These are phyloP conservation scores for Avena atlantica DNA, from an alignment of 176 grass and related monocot genomes.

Conservation along the genomic window DNA sequence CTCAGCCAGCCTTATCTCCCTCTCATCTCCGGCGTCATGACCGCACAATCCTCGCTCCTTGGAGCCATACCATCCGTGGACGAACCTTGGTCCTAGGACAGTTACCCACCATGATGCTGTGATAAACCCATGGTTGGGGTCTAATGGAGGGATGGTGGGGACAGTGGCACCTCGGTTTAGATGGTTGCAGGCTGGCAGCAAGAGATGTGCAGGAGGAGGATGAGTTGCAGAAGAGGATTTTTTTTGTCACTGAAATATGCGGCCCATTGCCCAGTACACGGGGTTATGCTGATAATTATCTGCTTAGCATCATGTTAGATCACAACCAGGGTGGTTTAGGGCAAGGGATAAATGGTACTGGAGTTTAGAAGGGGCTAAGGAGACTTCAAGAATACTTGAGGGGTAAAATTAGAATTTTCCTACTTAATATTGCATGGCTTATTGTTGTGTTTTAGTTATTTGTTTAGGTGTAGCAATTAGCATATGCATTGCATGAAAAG, in stretches of 20 bases:
- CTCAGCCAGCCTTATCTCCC: background rate
- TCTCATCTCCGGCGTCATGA: background rate
- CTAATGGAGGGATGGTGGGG: background rate
- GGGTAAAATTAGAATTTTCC: background rate
- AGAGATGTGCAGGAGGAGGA: background rate
- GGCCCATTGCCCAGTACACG: background rate
- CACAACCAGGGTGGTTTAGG: background rate
- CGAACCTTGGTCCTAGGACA: background rate
- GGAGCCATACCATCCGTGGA: background rate
- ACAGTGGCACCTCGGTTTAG: background rate
- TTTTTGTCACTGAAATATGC: background rate
- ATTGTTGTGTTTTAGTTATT: background rate
- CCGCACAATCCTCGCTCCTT: background rate
- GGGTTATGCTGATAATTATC: background rate
- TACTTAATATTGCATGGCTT: slow-evolving; percentile 13
- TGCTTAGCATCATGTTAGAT: background rate
- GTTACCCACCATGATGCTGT: slow-evolving; percentile 7
- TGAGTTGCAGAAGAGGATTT: background rate
- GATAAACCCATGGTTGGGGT: background rate
- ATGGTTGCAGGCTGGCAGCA: slow-evolving; percentile 1
- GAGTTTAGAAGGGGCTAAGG: background rate
- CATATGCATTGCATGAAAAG: background rate
- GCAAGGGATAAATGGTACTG: background rate
- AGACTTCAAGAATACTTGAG: slow-evolving; percentile 7
- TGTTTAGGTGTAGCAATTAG: slow-evolving; percentile 12